These are phyloP conservation scores for Bipolaris cookei DNA, from an alignment of 2,329 filamentous ascomycete species.

Conservation along the genomic window DNA sequence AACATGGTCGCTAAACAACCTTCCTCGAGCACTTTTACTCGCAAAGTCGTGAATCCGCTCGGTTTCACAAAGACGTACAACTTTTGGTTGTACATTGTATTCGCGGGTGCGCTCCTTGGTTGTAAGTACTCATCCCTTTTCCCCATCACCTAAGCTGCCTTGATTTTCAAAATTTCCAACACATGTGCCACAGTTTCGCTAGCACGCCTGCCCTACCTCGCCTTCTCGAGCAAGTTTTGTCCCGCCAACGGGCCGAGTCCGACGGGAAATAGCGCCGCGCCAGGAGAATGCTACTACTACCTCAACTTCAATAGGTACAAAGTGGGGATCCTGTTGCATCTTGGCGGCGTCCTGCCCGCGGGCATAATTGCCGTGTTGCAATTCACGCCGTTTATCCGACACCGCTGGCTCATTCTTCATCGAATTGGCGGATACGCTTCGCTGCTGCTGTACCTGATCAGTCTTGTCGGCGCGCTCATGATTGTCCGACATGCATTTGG, in stretches of 20 bases:
- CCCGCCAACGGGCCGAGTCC: conserved; percentile 1
- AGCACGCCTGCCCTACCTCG: conserved; percentile 57
- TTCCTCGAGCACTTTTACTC: too few species aligned
- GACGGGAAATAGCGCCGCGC: conserved; percentile 37
- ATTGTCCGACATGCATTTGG: conserved; percentile 61
- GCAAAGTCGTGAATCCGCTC: too few species aligned
- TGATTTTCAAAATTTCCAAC: conserved; percentile 6
- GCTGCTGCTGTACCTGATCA: conserved; percentile 56
- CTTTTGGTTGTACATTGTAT: background rate
- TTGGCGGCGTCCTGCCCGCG: conserved; percentile 50
- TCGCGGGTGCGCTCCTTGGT: background rate
- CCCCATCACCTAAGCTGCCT: too few species aligned
- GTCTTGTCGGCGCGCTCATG: conserved; percentile 60
- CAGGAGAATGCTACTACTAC: conserved; percentile 56
- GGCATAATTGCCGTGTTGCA: conserved; percentile 51
- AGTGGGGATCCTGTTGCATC: conserved; percentile 54
- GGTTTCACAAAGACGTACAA: background rate
- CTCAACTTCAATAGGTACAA: conserved; percentile 39
- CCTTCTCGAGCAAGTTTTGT: conserved; percentile 50
- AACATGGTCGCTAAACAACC: too few species aligned
- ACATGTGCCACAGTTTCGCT: conserved; percentile 48
- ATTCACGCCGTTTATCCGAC: conserved; percentile 54
- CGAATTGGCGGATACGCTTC: conserved; percentile 66
- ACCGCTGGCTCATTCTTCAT: conserved; percentile 61
- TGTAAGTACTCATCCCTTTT: conserved; percentile 3